A percentile compares a stretch with the other conserved stretches of the same genome.
Conservation (phyloP, 2,329 filamentous ascomycete species). For the Penicillium sp. region DNA sequence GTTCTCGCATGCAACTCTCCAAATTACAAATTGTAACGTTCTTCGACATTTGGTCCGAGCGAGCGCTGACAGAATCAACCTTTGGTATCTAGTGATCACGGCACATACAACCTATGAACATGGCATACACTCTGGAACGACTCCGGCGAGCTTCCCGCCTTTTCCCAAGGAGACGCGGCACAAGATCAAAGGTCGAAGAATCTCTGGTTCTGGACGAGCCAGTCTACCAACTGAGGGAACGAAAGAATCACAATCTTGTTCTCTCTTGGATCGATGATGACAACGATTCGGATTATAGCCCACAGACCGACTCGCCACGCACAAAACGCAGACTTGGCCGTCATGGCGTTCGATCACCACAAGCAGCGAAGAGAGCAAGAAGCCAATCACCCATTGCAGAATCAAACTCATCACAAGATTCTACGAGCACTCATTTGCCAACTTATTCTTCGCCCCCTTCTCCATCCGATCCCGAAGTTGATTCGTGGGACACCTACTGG, state of each 20-base stretch:
- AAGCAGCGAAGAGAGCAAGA: not conserved
- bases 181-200: too few relatives aligned
- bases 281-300: constrained; percentile 33
- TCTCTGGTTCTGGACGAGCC: too few relatives aligned
- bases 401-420: too few relatives aligned
- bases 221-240: not conserved
- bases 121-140: too few relatives aligned
- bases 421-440: not conserved
- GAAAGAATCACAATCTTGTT: not conserved
- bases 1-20: too few relatives aligned
- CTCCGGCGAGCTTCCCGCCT: too few relatives aligned
- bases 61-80: too few relatives aligned
- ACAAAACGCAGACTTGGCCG: not conserved
- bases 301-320: constrained; percentile 5
- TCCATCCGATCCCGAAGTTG: not conserved
- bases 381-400: not conserved
- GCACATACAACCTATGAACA: too few relatives aligned
- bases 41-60: too few relatives aligned
- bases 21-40: too few relatives aligned
- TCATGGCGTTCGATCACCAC: not conserved
- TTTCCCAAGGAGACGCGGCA: too few relatives aligned
- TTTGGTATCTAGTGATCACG: too few relatives aligned
- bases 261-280: constrained; percentile 32
- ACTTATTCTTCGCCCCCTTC: not conserved
- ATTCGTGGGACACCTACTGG: constrained; percentile 6